Base-by-base conservation (phyloP, 192 early-diverging fungal genomes). In the Podila clonocystis region DNA sequence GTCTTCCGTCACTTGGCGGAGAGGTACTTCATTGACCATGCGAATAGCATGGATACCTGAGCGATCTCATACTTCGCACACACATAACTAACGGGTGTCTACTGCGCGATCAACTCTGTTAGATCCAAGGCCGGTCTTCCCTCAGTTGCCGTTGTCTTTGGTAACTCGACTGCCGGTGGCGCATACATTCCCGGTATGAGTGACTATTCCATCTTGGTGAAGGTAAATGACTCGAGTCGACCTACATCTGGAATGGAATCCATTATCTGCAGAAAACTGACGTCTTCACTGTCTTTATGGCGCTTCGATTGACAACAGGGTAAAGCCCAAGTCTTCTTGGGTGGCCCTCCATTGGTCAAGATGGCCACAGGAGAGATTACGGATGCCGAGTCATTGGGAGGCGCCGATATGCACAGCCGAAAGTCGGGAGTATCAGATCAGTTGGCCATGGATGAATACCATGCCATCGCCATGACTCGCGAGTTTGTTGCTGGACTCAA, bases 401-500 rank as follows among this genome's bases (percentile, higher is more conserved):
- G 91, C 22, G 91, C 89, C n/a, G 87, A 89, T 59, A 92, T 92
- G 91, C 91, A 92, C 75, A 87, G 86, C 45, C 85, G 91, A 28
- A 86, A 87, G 63, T 90, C 88, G n/a, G 89, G 88, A 59, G 83
- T 92, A 13, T 86, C 88, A 34, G 91, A 92, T 79, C 88, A 89
- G 62, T 63, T 92, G 17, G 91, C 91, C 7, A 71, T 74, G 59
- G 89, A 91, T 65, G 91, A 92, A 66, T 67, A 82, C 57, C 87
- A 90, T 49, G 91, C 90, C 65, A 87, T 92, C 48, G 70, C 86
- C 3, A 90, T 89, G 82, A 90, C 91, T 30, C 82, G 91, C 22
- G 91, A 92, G 68, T 92, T 88, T 75, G 82, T 91, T 34, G 66
- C 83, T 24, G 83, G 85, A 49, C 73, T 90, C 9, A 87, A 90